A percentile compares a stretch with the other conserved stretches of the same genome.
These are phyloP conservation scores for Neurospora sp. DNA, from an alignment of 495 filamentous ascomycete species.

Conservation along the genomic window DNA sequence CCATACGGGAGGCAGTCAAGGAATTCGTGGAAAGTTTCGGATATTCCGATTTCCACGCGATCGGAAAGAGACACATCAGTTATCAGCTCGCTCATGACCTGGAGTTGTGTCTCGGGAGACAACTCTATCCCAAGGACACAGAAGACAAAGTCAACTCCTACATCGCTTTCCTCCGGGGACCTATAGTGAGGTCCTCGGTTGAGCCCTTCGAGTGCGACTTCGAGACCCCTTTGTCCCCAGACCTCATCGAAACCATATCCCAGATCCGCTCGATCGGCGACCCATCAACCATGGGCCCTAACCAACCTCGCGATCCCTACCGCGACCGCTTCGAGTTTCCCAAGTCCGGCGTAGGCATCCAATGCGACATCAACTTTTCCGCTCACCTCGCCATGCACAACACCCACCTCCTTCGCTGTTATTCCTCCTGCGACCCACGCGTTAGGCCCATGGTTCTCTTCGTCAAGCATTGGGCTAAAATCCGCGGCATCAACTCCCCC, in stretches of 20 bases:
- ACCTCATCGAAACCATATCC: slow-evolving; percentile 13
- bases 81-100: slow-evolving; percentile 39
- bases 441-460: slow-evolving; percentile 69
- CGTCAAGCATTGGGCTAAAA: slow-evolving; percentile 77
- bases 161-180: slow-evolving; percentile 20
- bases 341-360: slow-evolving; percentile 56
- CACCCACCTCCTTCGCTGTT: slow-evolving; percentile 66
- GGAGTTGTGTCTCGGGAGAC: slow-evolving; percentile 33
- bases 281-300: slow-evolving; percentile 32
- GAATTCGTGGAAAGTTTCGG: slow-evolving; percentile 18
- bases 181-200: slow-evolving; percentile 1
- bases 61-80: slow-evolving; percentile 33
- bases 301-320: slow-evolving; percentile 38
- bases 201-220: slow-evolving; percentile 7
- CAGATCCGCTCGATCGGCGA: slow-evolving; percentile 28
- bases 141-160: slow-evolving; percentile 28
- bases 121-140: slow-evolving; percentile 24
- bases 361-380: slow-evolving; percentile 79
- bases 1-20: slow-evolving; percentile 26
- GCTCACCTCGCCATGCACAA: slow-evolving; percentile 71
- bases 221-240: slow-evolving; percentile 16
- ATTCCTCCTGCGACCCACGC: slow-evolving; percentile 60
- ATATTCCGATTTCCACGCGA: slow-evolving; percentile 15
- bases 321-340: slow-evolving; percentile 59
- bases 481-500: slow-evolving; percentile 67